Evolutionary conservation across 2,329 filamentous ascomycete genomes (phyloP).

Genomic region (Pleurostoma richardsiae): DNA sequence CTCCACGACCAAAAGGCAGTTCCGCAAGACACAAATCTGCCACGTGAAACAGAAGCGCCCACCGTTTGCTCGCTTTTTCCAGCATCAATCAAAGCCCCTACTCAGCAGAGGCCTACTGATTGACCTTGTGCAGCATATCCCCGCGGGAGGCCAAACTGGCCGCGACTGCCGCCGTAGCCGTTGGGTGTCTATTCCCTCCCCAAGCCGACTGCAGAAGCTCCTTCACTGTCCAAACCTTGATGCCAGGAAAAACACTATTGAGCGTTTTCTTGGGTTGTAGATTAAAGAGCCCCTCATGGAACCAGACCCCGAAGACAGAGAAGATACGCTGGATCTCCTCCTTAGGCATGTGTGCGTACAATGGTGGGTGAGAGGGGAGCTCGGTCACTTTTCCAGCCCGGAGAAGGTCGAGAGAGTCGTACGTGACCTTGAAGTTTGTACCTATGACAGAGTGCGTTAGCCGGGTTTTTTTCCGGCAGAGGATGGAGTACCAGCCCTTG

Average conservation of each 20-base stretch:
- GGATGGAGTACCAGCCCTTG: not conserved
- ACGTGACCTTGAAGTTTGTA: not conserved
- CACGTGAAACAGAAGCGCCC: too few species aligned
- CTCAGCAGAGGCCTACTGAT: too few species aligned
- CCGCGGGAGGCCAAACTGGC: too few species aligned
- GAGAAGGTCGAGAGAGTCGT: not conserved
- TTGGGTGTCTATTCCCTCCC: not conserved
- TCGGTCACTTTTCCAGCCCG: not conserved
- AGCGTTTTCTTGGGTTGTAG: not conserved
- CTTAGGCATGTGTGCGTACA: not conserved
- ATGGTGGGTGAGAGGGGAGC: not conserved
- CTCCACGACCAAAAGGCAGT: too few species aligned
- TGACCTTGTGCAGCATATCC: too few species aligned
- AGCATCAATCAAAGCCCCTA: too few species aligned
- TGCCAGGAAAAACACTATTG: not conserved
- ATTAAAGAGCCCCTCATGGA: not conserved
- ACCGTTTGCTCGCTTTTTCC: too few species aligned
- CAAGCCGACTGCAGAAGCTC: not conserved
- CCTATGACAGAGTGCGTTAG: not conserved
- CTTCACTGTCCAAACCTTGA: not conserved
- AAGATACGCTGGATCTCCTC: constrained; percentile 1
- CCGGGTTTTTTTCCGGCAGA: not conserved
- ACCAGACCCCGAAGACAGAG: constrained; percentile 1
- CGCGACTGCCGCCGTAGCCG: too few species aligned
- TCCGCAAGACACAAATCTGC: too few species aligned